phyloP scores from a whole-genome alignment of 371 early-diverging fungal species.

The Entomophthora muscae region DNA sequence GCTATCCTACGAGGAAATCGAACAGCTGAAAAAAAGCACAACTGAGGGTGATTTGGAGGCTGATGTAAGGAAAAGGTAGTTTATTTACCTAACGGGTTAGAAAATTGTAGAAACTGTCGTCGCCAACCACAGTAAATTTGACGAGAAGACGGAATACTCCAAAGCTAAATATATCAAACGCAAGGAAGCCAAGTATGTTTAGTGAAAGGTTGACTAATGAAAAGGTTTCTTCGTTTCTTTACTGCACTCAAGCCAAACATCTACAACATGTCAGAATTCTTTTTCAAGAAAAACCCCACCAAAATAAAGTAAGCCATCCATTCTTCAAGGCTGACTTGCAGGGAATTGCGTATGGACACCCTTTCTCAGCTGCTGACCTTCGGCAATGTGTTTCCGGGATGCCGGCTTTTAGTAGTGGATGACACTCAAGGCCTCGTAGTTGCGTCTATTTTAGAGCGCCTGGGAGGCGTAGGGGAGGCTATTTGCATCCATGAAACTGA shows the following conservation, averaged over 20 bases:
- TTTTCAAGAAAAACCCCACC: conserved; percentile 52
- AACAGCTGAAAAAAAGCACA: conserved; percentile 52
- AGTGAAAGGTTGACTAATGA: conserved; percentile 40
- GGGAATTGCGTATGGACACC: conserved; percentile 76
- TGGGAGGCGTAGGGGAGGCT: conserved; percentile 40
- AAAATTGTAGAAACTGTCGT: conserved; percentile 59
- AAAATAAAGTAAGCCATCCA: conserved; percentile 42
- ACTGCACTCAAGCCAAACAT: conserved; percentile 62
- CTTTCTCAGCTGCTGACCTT: conserved; percentile 71
- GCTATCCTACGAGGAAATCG: conserved; percentile 67
- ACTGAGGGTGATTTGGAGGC: conserved; percentile 42
- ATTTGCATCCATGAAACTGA: conserved; percentile 62
- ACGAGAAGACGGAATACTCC: too few relatives aligned
- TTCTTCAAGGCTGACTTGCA: conserved; percentile 10
- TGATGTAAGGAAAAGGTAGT: conserved; percentile 17
- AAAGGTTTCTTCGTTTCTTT: conserved; percentile 68
- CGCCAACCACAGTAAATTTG: conserved; percentile 67
- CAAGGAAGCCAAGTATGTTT: conserved; percentile 89
- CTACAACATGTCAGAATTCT: conserved; percentile 57
- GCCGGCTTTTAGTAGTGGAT: conserved; percentile 60
- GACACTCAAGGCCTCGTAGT: conserved; percentile 75
- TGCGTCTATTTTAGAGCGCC: conserved; percentile 64
- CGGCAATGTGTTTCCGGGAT: conserved; percentile 61
- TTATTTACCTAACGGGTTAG: conserved; percentile 14
- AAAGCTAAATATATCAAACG: conserved; percentile 89